Percentiles rank a stretch among this genome's conserved stretches.
These are phyloP conservation scores for Chaetomidium leptoderma DNA, from an alignment of 495 filamentous ascomycete genomes.

Conservation along the genomic window DNA sequence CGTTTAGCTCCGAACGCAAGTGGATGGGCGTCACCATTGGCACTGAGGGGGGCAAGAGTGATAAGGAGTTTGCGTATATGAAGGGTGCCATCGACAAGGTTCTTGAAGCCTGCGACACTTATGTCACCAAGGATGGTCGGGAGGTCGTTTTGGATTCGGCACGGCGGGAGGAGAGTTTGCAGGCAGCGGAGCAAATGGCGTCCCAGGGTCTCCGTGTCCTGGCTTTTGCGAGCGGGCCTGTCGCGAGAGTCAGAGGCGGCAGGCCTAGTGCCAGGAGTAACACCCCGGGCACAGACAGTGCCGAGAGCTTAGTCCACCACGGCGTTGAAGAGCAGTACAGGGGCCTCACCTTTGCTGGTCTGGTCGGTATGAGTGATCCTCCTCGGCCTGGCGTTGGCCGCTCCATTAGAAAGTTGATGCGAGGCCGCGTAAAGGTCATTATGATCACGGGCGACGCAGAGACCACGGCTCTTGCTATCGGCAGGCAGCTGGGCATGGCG, in stretches of 20 bases:
- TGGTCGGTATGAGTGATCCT: conserved; percentile 96
- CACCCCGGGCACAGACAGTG: conserved; percentile 32
- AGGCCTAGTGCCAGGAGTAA: conserved; percentile 28
- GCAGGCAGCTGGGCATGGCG: conserved; percentile 87
- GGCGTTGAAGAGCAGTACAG: conserved; percentile 70
- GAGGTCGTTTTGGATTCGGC: conserved; percentile 82
- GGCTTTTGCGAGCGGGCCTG: conserved; percentile 79
- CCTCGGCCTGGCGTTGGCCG: conserved; percentile 84
- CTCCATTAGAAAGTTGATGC: conserved; percentile 85
- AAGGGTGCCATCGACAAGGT: conserved; percentile 93
- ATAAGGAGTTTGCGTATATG: conserved; percentile 77
- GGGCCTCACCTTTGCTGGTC: conserved; percentile 80
- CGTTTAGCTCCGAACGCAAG: conserved; percentile 95
- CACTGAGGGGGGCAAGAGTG: conserved; percentile 46
- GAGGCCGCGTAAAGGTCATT: conserved; percentile 89
- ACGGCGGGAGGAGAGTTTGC: conserved; percentile 65
- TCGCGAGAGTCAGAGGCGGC: conserved; percentile 29
- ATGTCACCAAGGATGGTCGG: conserved; percentile 78
- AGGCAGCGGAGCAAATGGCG: conserved; percentile 88
- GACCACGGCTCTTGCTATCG: conserved; percentile 89
- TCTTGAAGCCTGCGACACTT: conserved; percentile 81
- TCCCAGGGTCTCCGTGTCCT: conserved; percentile 85
- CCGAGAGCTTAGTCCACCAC: conserved; percentile 39
- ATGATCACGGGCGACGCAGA: conserved; percentile 99
- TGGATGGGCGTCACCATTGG: conserved; percentile 97